Conservation (phyloP, 305 asterid species). For the Fraxinus floribunda region DNA sequence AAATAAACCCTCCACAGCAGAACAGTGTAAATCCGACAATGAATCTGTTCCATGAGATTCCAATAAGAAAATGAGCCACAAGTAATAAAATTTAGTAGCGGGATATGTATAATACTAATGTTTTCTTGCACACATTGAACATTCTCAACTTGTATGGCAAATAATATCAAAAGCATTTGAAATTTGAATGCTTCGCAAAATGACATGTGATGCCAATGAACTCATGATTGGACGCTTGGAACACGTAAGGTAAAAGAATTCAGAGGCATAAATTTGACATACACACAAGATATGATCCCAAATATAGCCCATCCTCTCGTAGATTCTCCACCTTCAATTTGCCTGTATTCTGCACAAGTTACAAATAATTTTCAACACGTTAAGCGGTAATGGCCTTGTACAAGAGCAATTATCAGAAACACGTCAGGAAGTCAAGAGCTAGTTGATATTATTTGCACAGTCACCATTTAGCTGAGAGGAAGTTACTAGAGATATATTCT, state of each 20-base stretch:
- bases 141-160: constrained; percentile 2
- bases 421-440: constrained; percentile 18
- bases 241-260: background rate
- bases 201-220: constrained; percentile 3
- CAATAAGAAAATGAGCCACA: background rate
- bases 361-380: constrained; percentile 7
- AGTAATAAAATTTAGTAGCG: constrained; percentile 6
- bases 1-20: constrained; percentile 79
- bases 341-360: constrained; percentile 49
- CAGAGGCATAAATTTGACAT: constrained; percentile 31
- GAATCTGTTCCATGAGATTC: constrained; percentile 48
- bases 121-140: background rate
- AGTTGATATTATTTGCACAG: background rate
- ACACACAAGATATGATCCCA: constrained; percentile 85
- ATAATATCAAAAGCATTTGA: background rate
- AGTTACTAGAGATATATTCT: background rate
- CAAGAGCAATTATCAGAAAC: constrained; percentile 17
- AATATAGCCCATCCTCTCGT: constrained; percentile 84
- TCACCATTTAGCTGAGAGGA: background rate
- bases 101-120: background rate
- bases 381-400: constrained; percentile 13
- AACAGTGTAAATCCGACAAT: constrained; percentile 54
- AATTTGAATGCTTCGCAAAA: constrained; percentile 13
- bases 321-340: constrained; percentile 51
- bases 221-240: background rate